Percentiles rank a stretch among this genome's conserved stretches.
Conservation (phyloP, 2,329 filamentous ascomycete genomes). For the Diaporthe vaccinii region DNA sequence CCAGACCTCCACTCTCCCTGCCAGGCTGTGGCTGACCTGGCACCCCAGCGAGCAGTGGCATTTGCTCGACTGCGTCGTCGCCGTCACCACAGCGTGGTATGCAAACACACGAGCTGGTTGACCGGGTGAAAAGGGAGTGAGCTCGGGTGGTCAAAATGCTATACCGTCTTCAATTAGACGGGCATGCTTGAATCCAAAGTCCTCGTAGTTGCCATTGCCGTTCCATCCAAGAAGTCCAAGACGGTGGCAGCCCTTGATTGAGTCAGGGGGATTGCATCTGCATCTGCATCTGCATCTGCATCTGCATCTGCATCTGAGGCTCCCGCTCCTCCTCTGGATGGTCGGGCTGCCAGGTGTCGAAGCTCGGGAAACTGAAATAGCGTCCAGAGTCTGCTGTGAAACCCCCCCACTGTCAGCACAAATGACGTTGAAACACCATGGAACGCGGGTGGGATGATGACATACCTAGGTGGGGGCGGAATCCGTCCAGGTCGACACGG, state of each 20-base stretch:
- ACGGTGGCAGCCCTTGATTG: constrained; percentile 12
- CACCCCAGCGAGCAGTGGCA: constrained; percentile 1
- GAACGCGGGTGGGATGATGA: constrained; percentile 13
- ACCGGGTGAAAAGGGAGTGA: not conserved
- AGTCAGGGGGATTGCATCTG: constrained; percentile 50
- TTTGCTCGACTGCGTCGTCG: constrained; percentile 10
- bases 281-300: constrained; percentile 45
- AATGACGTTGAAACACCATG: constrained; percentile 36
- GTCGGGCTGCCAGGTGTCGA: constrained; percentile 74
- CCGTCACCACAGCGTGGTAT: constrained; percentile 7
- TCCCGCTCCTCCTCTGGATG: constrained; percentile 58
- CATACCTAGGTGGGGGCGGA: constrained; percentile 40
- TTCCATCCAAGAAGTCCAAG: constrained; percentile 18
- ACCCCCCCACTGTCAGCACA: constrained; percentile 40
- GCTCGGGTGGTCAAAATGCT: not conserved
- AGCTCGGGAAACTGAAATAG: constrained; percentile 82
- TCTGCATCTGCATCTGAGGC: constrained; percentile 45
- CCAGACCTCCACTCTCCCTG: not conserved
- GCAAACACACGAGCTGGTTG: not conserved
- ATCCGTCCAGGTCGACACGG: constrained; percentile 35
- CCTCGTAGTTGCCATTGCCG: constrained; percentile 31
- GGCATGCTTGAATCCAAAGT: constrained; percentile 19
- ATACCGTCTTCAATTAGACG: constrained; percentile 16
- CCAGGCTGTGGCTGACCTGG: constrained; percentile 8
- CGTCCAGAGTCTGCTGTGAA: constrained; percentile 58